Evolutionary conservation across 257 asterid genomes (phyloP).

Genomic region (Echites panduratus): DNA sequence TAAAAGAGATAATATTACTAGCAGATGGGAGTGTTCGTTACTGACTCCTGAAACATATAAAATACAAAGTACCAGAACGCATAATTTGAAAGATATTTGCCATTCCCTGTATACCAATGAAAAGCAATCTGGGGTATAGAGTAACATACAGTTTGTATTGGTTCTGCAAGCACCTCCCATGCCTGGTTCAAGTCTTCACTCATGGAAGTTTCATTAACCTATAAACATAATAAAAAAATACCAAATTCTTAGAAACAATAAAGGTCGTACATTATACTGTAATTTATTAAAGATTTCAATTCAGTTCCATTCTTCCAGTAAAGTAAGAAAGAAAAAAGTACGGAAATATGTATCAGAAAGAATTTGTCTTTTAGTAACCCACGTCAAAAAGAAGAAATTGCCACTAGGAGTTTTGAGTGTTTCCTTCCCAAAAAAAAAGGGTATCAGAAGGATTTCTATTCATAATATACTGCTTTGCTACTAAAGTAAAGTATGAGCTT

Average conservation of each 20-base stretch:
- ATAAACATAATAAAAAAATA: background rate
- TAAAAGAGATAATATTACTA: background rate
- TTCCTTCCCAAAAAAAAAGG: too few relatives aligned
- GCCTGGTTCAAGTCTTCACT: constrained; percentile 53
- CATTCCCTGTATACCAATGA: background rate
- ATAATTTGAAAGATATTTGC: background rate
- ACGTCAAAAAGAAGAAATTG: background rate
- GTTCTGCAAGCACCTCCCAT: constrained; percentile 99
- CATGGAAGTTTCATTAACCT: constrained; percentile 77
- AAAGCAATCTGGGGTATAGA: background rate
- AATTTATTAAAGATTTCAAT: background rate
- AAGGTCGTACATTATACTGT: background rate
- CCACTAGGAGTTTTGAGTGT: background rate
- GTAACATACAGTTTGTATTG: constrained; percentile 82
- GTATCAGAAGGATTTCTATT: background rate
- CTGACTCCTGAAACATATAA: constrained; percentile 2
- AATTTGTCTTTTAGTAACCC: background rate
- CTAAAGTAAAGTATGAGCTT: background rate
- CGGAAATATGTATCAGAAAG: background rate
- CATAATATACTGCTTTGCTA: background rate
- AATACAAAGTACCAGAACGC: background rate
- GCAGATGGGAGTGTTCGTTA: background rate
- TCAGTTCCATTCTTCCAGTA: background rate
- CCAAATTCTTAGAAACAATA: constrained; percentile 3
- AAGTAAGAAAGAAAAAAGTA: too few relatives aligned